Evolutionary conservation across 768 basidiomycete species (phyloP).

Genomic region (Lentinula sp.): DNA sequence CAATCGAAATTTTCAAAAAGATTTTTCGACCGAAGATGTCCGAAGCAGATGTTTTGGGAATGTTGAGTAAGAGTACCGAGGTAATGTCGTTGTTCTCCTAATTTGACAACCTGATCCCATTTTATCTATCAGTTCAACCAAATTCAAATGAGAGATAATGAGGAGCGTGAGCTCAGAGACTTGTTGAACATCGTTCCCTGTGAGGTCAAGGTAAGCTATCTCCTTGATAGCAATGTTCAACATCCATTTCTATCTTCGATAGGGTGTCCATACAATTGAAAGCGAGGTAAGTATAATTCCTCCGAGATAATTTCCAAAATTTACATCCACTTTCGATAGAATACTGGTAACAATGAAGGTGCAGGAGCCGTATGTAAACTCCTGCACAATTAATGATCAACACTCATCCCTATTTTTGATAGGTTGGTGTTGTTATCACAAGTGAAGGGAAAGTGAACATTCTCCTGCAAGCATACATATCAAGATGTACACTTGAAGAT

Average conservation of each 20-base stretch:
- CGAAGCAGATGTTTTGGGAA: conserved; percentile 84
- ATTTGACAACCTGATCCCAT: neutral
- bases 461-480: conserved; percentile 87
- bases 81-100: conserved; percentile 30
- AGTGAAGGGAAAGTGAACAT: conserved; percentile 88
- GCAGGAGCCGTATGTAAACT: too few relatives aligned
- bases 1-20: conserved; percentile 82
- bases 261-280: conserved; percentile 33
- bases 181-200: conserved; percentile 71
- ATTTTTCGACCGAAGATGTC: conserved; percentile 78
- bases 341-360: too few relatives aligned
- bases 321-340: too few relatives aligned
- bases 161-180: conserved; percentile 73
- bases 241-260: neutral
- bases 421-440: conserved; percentile 36
- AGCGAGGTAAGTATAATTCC: neutral
- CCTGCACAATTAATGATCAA: neutral
- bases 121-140: conserved; percentile 73
- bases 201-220: conserved; percentile 57
- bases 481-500: conserved; percentile 75
- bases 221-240: neutral
- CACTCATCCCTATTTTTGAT: neutral
- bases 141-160: conserved; percentile 88
- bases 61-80: conserved; percentile 90
- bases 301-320: too few relatives aligned